These are phyloP conservation scores for Coemansia sp. DNA, from an alignment of 192 early-diverging fungal genomes.

Conservation along the genomic window DNA sequence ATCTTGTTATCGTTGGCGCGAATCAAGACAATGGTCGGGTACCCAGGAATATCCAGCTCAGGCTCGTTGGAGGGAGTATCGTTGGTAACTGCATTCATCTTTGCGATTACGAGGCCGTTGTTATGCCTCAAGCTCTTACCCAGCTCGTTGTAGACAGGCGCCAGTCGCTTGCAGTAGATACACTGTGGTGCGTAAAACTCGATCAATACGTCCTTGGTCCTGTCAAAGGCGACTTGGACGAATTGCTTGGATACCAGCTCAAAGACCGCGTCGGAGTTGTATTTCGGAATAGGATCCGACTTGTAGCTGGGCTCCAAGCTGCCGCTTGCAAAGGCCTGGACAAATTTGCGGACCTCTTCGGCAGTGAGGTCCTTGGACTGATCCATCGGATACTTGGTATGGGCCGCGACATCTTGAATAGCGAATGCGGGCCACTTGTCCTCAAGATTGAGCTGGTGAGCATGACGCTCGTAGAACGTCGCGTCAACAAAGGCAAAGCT, in stretches of 20 bases:
- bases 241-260: slow-evolving; percentile 83
- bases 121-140: slow-evolving; percentile 57
- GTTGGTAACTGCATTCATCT: slow-evolving; percentile 92
- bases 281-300: slow-evolving; percentile 72
- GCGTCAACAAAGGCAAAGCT: slow-evolving; percentile 90
- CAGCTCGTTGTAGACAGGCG: slow-evolving; percentile 76
- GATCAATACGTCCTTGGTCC: slow-evolving; percentile 83
- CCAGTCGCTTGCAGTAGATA: slow-evolving; percentile 75
- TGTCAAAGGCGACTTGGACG: slow-evolving; percentile 78
- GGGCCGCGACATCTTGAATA: slow-evolving; percentile 69
- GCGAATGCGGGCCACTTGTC: slow-evolving; percentile 92
- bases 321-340: slow-evolving; percentile 62
- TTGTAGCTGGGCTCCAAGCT: slow-evolving; percentile 72
- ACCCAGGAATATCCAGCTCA: slow-evolving; percentile 74
- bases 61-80: slow-evolving; percentile 72
- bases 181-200: slow-evolving; percentile 89
- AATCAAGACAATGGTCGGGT: slow-evolving; percentile 92
- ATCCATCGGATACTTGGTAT: slow-evolving; percentile 79
- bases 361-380: slow-evolving; percentile 63
- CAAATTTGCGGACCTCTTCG: slow-evolving; percentile 59
- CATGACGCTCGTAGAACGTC: slow-evolving; percentile 76
- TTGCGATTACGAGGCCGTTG: slow-evolving; percentile 68
- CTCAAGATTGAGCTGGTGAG: slow-evolving; percentile 77
- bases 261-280: slow-evolving; percentile 82
- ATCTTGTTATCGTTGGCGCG: slow-evolving; percentile 77